Conservation (phyloP, 2,329 filamentous ascomycete genomes). For the Neonectria faginata region DNA sequence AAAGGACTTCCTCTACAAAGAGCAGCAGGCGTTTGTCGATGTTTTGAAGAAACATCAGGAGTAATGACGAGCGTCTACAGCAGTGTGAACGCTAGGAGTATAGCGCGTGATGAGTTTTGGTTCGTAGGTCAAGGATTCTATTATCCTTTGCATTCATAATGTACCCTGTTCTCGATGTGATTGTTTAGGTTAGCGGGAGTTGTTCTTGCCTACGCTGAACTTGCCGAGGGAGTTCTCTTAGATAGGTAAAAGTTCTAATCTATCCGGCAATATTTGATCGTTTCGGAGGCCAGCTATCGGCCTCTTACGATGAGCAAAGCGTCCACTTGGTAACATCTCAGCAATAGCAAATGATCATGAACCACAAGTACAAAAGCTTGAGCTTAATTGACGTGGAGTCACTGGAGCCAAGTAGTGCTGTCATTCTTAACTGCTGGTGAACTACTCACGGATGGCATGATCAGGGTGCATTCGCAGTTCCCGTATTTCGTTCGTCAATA, state of each 20-base stretch:
- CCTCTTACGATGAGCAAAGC: too few relatives aligned
- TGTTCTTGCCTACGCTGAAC: too few relatives aligned
- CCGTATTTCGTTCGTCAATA: not conserved
- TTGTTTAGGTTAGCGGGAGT: not conserved
- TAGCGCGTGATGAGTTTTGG: not conserved
- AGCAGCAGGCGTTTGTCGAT: conserved; percentile 1
- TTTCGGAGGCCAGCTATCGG: too few relatives aligned
- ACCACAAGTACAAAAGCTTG: not conserved
- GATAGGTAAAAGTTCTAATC: too few relatives aligned
- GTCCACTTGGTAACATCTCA: too few relatives aligned
- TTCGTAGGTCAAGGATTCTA: not conserved
- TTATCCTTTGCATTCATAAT: not conserved
- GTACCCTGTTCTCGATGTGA: not conserved
- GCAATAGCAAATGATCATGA: too few relatives aligned
- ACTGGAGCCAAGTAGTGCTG: not conserved
- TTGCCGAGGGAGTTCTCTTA: too few relatives aligned
- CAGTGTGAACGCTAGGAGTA: not conserved
- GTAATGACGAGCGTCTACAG: not conserved
- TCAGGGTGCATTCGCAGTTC: not conserved
- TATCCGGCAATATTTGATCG: too few relatives aligned
- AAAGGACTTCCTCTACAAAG: conserved; percentile 16
- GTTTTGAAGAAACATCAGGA: conserved; percentile 12
- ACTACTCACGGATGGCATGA: not conserved
- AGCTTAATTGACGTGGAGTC: not conserved
- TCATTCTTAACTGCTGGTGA: not conserved